These are phyloP conservation scores for Ustilago tritici DNA, from an alignment of 1,284 basidiomycete genomes.

Conservation along the genomic window DNA sequence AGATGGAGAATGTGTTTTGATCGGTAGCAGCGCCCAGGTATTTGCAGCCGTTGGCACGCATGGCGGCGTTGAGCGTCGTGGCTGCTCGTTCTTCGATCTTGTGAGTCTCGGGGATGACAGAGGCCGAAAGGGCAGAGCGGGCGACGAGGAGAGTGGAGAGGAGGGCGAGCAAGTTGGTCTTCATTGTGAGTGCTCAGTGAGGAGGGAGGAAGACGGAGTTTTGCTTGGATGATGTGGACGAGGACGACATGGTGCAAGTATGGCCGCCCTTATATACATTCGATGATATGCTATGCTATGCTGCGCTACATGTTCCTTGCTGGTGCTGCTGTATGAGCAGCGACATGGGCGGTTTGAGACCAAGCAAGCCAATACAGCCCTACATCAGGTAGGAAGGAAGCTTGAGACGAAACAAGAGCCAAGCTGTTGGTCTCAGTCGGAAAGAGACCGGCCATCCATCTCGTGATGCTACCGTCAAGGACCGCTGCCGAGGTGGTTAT, in stretches of 20 bases:
- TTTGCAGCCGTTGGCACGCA: constrained; percentile 4
- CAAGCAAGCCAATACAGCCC: too few relatives aligned
- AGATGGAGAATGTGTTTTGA: constrained; percentile 6
- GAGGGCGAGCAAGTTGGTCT: constrained; percentile 28
- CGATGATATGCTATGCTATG: not conserved
- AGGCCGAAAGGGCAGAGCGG: constrained; percentile 11
- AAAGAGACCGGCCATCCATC: constrained; percentile 3
- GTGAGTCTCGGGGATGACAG: constrained; percentile 12
- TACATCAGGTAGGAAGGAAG: not conserved
- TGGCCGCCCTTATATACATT: not conserved
- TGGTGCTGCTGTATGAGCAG: too few relatives aligned
- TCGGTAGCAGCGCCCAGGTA: constrained; percentile 24
- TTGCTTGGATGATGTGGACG: not conserved
- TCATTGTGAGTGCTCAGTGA: constrained; percentile 12
- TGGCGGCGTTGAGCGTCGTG: constrained; percentile 19
- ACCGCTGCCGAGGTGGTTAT: too few relatives aligned
- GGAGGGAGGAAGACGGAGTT: not conserved
- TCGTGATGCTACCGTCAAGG: not conserved
- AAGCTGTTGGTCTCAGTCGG: not conserved
- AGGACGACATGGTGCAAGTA: not conserved
- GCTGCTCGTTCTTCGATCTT: constrained; percentile 9
- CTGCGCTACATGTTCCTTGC: too few relatives aligned
- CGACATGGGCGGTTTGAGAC: too few relatives aligned
- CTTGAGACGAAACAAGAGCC: not conserved
- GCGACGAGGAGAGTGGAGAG: constrained; percentile 16